Evolutionary conservation across 208 protist genomes (phyloP).

Genomic region (Angomonas ambiguus): DNA sequence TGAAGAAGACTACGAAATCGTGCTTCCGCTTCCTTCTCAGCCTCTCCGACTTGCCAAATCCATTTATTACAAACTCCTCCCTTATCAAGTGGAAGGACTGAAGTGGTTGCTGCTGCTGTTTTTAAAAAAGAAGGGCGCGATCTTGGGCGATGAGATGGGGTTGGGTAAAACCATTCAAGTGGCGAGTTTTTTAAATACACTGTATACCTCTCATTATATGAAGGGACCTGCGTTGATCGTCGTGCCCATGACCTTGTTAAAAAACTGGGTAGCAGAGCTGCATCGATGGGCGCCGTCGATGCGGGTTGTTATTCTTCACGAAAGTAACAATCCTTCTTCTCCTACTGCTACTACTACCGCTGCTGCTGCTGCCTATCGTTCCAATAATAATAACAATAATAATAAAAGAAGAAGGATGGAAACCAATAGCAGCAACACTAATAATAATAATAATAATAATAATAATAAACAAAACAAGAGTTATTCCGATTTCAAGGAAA

Average conservation of each 20-base stretch:
- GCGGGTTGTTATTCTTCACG: constrained; percentile 85
- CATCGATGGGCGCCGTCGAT: constrained; percentile 91
- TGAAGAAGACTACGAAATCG: neutral
- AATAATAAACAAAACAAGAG: too few species aligned
- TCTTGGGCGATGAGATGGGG: constrained; percentile 96
- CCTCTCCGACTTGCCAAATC: constrained; percentile 20
- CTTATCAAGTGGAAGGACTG: constrained; percentile 93
- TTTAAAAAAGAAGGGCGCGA: constrained; percentile 83
- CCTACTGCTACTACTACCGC: neutral
- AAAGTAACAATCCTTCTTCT: constrained; percentile 24
- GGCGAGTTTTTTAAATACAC: constrained; percentile 82
- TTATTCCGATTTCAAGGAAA: constrained; percentile 23
- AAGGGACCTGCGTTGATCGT: constrained; percentile 89
- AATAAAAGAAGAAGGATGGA: too few species aligned
- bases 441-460: neutral
- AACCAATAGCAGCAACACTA: too few species aligned
- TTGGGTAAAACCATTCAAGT: constrained; percentile 97
- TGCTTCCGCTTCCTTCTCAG: constrained; percentile 34
- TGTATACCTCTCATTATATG: constrained; percentile 71
- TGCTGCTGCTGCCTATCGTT: neutral
- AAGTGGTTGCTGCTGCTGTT: constrained; percentile 96
- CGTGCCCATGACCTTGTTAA: constrained; percentile 91
- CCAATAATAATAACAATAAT: constrained; percentile 3
- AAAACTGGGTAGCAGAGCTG: constrained; percentile 93
- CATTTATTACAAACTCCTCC: constrained; percentile 73